Evolutionary conservation across 805 yeast species (phyloP).

Genomic region (Komagataella ulmi): DNA sequence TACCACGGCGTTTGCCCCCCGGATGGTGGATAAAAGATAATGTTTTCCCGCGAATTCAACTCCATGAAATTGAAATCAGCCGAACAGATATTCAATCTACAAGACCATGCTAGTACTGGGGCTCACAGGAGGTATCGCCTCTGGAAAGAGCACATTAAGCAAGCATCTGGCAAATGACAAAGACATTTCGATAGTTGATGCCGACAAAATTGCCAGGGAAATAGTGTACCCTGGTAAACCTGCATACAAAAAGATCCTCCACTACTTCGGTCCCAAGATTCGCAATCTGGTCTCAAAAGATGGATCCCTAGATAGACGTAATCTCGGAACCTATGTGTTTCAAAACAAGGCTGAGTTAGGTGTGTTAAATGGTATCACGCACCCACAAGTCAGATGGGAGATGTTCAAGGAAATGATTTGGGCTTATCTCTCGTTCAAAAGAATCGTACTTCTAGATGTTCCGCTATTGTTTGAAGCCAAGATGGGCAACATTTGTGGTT

Average conservation of each 20-base stretch:
- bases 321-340: conserved; percentile 70
- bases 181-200: conserved; percentile 60
- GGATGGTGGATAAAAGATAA: neutral
- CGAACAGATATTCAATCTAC: neutral
- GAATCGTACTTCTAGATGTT: conserved; percentile 69
- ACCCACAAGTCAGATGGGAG: conserved; percentile 70
- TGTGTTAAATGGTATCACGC: conserved; percentile 63
- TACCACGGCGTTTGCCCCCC: neutral
- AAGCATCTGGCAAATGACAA: conserved; percentile 34
- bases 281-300: conserved; percentile 35
- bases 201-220: conserved; percentile 79
- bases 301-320: conserved; percentile 51
- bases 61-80: neutral
- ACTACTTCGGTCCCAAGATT: conserved; percentile 40
- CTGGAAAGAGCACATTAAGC: conserved; percentile 94
- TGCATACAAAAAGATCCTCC: conserved; percentile 57
- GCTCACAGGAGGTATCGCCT: conserved; percentile 94
- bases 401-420: conserved; percentile 42
- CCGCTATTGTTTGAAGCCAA: conserved; percentile 81
- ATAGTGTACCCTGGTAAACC: conserved; percentile 71
- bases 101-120: conserved; percentile 72
- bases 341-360: conserved; percentile 45
- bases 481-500: conserved; percentile 59
- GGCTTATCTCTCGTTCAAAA: conserved; percentile 44
- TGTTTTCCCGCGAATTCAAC: too few relatives aligned